Evolutionary conservation across 1,139 yeast genomes (phyloP), one percentile per base, ranked within the genome.

Genomic region (Saccharomycopsis phalli): DNA sequence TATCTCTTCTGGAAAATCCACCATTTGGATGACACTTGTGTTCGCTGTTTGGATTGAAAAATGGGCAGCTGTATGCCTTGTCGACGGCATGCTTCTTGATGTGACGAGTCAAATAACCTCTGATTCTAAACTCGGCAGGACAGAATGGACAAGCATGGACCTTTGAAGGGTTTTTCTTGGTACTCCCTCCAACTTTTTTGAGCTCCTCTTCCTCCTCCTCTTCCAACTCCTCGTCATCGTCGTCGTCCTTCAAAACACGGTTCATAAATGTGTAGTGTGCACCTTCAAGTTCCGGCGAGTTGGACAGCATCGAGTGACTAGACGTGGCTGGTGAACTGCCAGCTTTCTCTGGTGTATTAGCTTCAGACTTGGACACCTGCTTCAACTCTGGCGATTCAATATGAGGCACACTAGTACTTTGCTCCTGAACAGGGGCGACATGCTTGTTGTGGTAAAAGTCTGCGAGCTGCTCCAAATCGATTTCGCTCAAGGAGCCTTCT

Each of bases 1-100:
- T 91, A 57, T 91, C 98, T 56, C 96, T 74, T 58, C 98, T 75
- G 8, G 95, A 84, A 55, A 91, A 91, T 0, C 96, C 98, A 32
- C 97, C 98, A n/a, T 79, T 78, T 29, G 86, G 82, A 59, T 88
- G 97, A 58, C 97, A 88, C 50, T 77, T 75, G 21, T 45, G 46
- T 20, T 76, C 72, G 30, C 72, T 57, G 40, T 65, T 63, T 35
- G 62, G 62, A 44, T 75, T 70, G 61, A 66, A 87, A 62, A 81
- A 88, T 8, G 97, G 97, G 60, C 98, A 91, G 38, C 75, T 72
- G 60, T 86, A 88, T 3, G 96, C 96, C 63, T 87, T 88, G 44
- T 74, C 74, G 28, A 70, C 62, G 1, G 94, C 91, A 59, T 91
- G 98, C 58, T 91, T 91, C 65, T 88, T 87, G 57, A 86, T 68